Percentiles rank a stretch among this genome's conserved stretches.
Evolutionary conservation across 371 early-diverging fungal genomes (phyloP).

Genomic region (Smittium culicis): DNA sequence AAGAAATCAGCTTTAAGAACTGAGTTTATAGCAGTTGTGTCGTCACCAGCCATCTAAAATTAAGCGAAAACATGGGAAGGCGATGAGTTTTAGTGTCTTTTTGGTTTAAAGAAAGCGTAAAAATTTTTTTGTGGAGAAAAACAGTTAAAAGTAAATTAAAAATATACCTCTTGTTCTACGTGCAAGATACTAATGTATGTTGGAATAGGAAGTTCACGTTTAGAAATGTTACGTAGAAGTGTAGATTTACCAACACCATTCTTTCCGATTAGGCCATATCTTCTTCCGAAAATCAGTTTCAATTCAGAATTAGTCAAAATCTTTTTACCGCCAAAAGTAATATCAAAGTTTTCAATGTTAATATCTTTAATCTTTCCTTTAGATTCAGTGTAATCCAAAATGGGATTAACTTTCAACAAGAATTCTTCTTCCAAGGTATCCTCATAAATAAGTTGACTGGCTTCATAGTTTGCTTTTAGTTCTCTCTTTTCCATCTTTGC

Average conservation of each 20-base stretch:
- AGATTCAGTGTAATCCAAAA: conserved; percentile 68
- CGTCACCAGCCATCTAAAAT: conserved; percentile 64
- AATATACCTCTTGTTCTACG: conserved; percentile 79
- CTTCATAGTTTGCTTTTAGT: conserved; percentile 55
- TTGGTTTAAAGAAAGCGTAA: no score
- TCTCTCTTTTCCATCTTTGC: conserved; percentile 77
- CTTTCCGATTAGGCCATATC: conserved; percentile 95
- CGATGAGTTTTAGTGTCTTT: neutral
- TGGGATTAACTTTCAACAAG: conserved; percentile 58
- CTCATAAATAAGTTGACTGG: conserved; percentile 60
- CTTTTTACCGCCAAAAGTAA: conserved; percentile 84
- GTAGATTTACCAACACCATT: conserved; percentile 99
- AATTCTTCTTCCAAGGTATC: conserved; percentile 52
- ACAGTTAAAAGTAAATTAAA: neutral
- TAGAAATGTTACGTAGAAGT: conserved; percentile 79
- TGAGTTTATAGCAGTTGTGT: conserved; percentile 69
- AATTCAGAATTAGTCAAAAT: conserved; percentile 79
- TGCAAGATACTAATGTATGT: conserved; percentile 79
- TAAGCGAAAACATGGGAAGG: no score
- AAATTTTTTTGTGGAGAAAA: neutral
- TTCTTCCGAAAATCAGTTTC: conserved; percentile 72
- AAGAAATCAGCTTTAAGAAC: conserved; percentile 90
- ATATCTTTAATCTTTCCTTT: conserved; percentile 84
- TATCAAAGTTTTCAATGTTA: conserved; percentile 89
- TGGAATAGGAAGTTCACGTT: conserved; percentile 77